Conservation (phyloP, 2,329 filamentous ascomycete species). For the Cladosporium sp. region DNA sequence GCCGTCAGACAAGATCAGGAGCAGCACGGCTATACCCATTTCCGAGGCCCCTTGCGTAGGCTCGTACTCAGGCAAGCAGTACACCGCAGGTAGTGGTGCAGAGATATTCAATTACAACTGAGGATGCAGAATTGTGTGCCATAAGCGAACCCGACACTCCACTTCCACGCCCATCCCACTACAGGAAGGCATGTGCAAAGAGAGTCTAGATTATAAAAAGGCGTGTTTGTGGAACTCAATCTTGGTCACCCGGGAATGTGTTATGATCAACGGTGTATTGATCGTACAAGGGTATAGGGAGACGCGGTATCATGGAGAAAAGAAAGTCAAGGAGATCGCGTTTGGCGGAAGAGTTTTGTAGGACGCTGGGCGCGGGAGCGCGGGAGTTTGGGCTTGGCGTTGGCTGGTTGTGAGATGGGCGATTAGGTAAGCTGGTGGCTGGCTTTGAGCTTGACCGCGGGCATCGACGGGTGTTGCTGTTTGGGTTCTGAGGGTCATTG, state of each 20-base stretch:
- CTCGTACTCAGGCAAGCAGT: no score
- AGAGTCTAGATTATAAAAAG: slow-evolving; percentile 14
- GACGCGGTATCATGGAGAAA: slow-evolving; percentile 11
- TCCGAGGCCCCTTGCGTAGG: no score
- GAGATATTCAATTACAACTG: no score
- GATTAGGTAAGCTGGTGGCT: no score
- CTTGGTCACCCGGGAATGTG: slow-evolving; percentile 12
- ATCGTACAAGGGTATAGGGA: slow-evolving; percentile 12
- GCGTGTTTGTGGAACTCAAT: slow-evolving; percentile 3
- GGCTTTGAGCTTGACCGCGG: no score
- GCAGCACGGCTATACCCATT: no score
- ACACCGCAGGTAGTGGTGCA: no score
- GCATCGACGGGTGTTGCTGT: no score
- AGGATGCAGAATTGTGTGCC: slow-evolving; percentile 9
- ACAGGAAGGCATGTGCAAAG: slow-evolving; percentile 11
- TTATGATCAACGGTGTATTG: slow-evolving; percentile 10
- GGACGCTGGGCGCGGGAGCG: background rate
- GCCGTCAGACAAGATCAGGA: no score
- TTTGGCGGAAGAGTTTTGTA: background rate
- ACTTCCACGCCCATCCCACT: slow-evolving; percentile 11
- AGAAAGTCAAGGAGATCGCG: background rate
- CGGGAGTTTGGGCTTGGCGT: no score
- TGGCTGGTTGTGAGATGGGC: no score
- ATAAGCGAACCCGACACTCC: slow-evolving; percentile 13
- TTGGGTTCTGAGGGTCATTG: no score